phyloP scores from a whole-genome alignment of 768 basidiomycete genomes.

The Termitomyces sp. region DNA sequence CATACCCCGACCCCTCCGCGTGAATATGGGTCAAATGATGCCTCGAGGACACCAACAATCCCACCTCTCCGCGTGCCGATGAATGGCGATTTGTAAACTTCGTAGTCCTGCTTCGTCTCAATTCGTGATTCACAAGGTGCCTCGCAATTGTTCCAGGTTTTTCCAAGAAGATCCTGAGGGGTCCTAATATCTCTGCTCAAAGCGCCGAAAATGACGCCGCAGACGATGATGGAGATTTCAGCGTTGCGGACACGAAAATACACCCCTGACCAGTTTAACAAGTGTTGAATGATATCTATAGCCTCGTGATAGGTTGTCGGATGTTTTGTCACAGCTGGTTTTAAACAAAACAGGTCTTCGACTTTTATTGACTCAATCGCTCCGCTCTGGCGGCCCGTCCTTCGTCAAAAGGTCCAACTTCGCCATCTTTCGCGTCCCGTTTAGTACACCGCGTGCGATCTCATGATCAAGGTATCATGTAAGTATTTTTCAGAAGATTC shows the following conservation, averaged over 20 bases:
- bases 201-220: slow-evolving; percentile 8
- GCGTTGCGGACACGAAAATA: slow-evolving; percentile 37
- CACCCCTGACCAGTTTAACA: slow-evolving; percentile 46
- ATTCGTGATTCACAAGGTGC: slow-evolving; percentile 9
- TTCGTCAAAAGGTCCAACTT: not conserved
- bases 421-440: slow-evolving; percentile 3
- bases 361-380: not conserved
- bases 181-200: not conserved
- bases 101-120: slow-evolving; percentile 13
- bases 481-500: slow-evolving; percentile 14
- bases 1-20: not conserved
- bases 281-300: slow-evolving; percentile 37
- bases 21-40: slow-evolving; percentile 11
- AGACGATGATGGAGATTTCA: slow-evolving; percentile 31
- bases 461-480: slow-evolving; percentile 1
- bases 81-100: slow-evolving; percentile 49
- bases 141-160: not conserved
- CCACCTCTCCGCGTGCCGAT: slow-evolving; percentile 33
- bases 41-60: slow-evolving; percentile 27
- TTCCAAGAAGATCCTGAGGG: not conserved
- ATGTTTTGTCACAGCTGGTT: slow-evolving; percentile 7
- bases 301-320: not conserved
- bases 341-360: slow-evolving; percentile 5
- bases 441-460: slow-evolving; percentile 10
- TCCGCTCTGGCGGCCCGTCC: slow-evolving; percentile 7